Conservation (phyloP, 2,329 filamentous ascomycete genomes). For the Fusarium nodosum region DNA sequence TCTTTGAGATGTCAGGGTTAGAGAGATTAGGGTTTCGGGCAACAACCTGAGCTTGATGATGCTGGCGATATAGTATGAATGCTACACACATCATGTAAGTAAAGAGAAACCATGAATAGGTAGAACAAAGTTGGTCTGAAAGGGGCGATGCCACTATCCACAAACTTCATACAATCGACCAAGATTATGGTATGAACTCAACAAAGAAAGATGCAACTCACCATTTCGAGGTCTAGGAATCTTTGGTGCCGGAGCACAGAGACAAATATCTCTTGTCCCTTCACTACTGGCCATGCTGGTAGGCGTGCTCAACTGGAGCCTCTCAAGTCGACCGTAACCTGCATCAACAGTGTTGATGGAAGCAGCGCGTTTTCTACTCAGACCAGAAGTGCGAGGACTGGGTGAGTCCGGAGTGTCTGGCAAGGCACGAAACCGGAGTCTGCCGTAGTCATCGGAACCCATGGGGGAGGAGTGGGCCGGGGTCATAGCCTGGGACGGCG, state of each 20-base stretch:
- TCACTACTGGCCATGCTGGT: slow-evolving; percentile 51
- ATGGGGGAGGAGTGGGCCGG: slow-evolving; percentile 47
- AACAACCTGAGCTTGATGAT: slow-evolving; percentile 87
- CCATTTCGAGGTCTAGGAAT: slow-evolving; percentile 71
- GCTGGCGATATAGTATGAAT: slow-evolving; percentile 97
- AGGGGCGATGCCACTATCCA: slow-evolving; percentile 16
- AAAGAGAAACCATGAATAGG: neutral
- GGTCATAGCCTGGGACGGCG: slow-evolving; percentile 46
- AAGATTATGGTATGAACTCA: slow-evolving; percentile 13
- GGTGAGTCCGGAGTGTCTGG: slow-evolving; percentile 47
- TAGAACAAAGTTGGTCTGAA: neutral
- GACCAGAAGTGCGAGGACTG: slow-evolving; percentile 43
- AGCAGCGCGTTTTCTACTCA: slow-evolving; percentile 60
- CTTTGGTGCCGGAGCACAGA: slow-evolving; percentile 69
- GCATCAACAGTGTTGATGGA: slow-evolving; percentile 62
- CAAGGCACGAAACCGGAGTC: slow-evolving; percentile 37
- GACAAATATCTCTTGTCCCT: slow-evolving; percentile 63
- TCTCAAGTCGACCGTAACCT: slow-evolving; percentile 54
- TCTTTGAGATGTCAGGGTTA: slow-evolving; percentile 97
- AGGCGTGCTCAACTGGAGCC: slow-evolving; percentile 50
- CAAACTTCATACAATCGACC: slow-evolving; percentile 15
- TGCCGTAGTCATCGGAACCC: slow-evolving; percentile 44
- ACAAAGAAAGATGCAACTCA: slow-evolving; percentile 56
- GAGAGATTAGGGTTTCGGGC: slow-evolving; percentile 87
- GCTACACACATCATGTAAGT: slow-evolving; percentile 68